These are phyloP conservation scores for Ascochyta lentis DNA, from an alignment of 2,329 filamentous ascomycete genomes.

Conservation along the genomic window DNA sequence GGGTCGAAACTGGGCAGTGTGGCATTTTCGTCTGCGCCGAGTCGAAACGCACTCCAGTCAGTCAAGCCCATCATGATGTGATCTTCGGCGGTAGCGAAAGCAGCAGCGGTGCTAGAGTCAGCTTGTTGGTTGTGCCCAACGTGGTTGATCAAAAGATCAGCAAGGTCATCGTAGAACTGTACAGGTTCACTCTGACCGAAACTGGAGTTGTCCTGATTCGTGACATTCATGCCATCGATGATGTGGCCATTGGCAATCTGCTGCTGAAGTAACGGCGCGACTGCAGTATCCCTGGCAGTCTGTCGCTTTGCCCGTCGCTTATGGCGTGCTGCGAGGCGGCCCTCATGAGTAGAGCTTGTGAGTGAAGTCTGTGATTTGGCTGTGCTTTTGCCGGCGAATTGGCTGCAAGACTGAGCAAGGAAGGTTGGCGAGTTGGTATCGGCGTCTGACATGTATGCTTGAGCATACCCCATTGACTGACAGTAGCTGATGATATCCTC, in stretches of 20 bases:
- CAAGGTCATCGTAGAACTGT: constrained; percentile 12
- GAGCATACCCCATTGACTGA: constrained; percentile 34
- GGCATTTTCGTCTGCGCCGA: constrained; percentile 27
- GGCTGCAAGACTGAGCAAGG: constrained; percentile 19
- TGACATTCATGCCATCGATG: neutral
- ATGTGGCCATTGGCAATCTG: constrained; percentile 14
- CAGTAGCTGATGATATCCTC: constrained; percentile 43
- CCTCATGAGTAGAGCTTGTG: constrained; percentile 1
- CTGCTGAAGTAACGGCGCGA: constrained; percentile 11
- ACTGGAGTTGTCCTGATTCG: neutral
- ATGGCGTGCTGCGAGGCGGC: constrained; percentile 20
- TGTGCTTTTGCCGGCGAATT: constrained; percentile 2
- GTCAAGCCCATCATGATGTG: constrained; percentile 1
- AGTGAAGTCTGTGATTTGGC: neutral
- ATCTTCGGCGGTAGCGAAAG: neutral
- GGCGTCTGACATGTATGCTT: constrained; percentile 16
- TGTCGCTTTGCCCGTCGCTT: constrained; percentile 24
- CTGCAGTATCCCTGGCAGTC: constrained; percentile 7
- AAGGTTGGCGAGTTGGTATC: constrained; percentile 23
- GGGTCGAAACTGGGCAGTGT: constrained; percentile 25
- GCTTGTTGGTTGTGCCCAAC: neutral
- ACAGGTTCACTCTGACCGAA: neutral
- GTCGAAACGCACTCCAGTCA: constrained; percentile 23
- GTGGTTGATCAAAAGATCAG: constrained; percentile 1
- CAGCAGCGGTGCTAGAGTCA: neutral